A percentile compares a stretch with the other conserved stretches of the same genome.
phyloP scores from a whole-genome alignment of 306 rosid species.

The Prunus kanzakura region DNA sequence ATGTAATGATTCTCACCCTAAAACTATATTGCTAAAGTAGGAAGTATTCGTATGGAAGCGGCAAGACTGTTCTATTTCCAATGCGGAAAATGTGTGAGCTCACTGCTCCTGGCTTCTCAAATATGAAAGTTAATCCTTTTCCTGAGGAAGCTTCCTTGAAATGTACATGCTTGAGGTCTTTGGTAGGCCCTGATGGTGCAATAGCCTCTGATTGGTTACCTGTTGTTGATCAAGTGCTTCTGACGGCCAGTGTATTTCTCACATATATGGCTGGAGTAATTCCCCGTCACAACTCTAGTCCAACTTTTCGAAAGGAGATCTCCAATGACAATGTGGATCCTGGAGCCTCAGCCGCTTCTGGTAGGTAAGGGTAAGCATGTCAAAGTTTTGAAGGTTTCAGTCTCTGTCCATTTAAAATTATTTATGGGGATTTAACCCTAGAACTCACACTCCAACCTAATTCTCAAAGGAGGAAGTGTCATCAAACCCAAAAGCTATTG shows the following conservation, averaged over 20 bases:
- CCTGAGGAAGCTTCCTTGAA: slow-evolving; percentile 31
- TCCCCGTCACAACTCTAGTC: slow-evolving; percentile 48
- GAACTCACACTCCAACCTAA: background rate
- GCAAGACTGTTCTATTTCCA: slow-evolving; percentile 32
- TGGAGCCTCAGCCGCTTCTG: slow-evolving; percentile 60
- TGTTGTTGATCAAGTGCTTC: slow-evolving; percentile 72
- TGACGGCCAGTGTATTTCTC: slow-evolving; percentile 81
- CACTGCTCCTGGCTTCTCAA: slow-evolving; percentile 30
- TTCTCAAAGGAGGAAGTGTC: background rate
- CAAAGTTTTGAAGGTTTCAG: slow-evolving; percentile 34
- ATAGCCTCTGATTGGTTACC: slow-evolving; percentile 54
- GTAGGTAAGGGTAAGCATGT: slow-evolving; percentile 95
- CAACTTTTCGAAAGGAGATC: slow-evolving; percentile 35
- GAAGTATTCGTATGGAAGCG: slow-evolving; percentile 39
- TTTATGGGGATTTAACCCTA: background rate
- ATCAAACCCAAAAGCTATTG: background rate
- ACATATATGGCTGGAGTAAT: slow-evolving; percentile 83
- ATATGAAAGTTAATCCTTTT: slow-evolving; percentile 34
- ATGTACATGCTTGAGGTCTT: slow-evolving; percentile 56
- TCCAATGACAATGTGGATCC: slow-evolving; percentile 35
- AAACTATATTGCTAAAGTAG: slow-evolving; percentile 29
- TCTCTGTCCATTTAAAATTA: slow-evolving; percentile 9
- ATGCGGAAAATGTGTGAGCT: slow-evolving; percentile 31
- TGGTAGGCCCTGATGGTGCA: slow-evolving; percentile 58
- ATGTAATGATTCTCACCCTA: background rate